Percentiles rank a stretch among this genome's conserved stretches.
These are phyloP conservation scores for Globisporangium uncinulatum DNA, from an alignment of 352 stramenopile species.

Conservation along the genomic window DNA sequence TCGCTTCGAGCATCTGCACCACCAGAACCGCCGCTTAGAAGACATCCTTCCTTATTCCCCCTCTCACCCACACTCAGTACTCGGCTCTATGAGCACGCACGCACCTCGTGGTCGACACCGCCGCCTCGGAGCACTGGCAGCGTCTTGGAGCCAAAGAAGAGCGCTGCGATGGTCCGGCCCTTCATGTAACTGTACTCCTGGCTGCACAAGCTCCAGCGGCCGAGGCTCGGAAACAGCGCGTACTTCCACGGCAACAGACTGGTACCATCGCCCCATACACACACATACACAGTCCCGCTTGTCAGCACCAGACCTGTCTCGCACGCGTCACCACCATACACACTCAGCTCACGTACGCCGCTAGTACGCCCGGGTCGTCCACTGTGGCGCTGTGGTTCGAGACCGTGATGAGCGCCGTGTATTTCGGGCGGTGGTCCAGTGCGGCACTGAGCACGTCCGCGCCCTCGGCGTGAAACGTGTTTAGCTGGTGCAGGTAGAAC, in stretches of 20 bases:
- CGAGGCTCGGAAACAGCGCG: slow-evolving; percentile 32
- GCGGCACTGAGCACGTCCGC: slow-evolving; percentile 35
- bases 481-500: slow-evolving; percentile 49
- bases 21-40: no score
- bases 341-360: slow-evolving; percentile 31
- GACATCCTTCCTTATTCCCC: neutral
- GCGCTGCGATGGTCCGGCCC: slow-evolving; percentile 32
- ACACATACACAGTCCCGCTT: neutral
- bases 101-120: slow-evolving; percentile 62
- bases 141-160: slow-evolving; percentile 72
- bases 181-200: slow-evolving; percentile 85
- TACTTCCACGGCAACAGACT: slow-evolving; percentile 79
- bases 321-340: neutral
- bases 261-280: slow-evolving; percentile 1
- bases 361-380: slow-evolving; percentile 67
- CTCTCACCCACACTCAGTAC: neutral
- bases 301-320: no score
- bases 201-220: slow-evolving; percentile 72
- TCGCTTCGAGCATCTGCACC: slow-evolving; percentile 54
- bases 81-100: slow-evolving; percentile 3
- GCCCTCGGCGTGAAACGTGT: slow-evolving; percentile 39
- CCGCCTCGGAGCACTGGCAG: slow-evolving; percentile 67
- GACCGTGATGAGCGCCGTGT: slow-evolving; percentile 69
- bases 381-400: slow-evolving; percentile 83
- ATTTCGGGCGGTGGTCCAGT: slow-evolving; percentile 35